Evolutionary conservation across 129 eudicot genomes (phyloP), one percentile per base, ranked within the genome.

Genomic region (Scalesia atractyloides): DNA sequence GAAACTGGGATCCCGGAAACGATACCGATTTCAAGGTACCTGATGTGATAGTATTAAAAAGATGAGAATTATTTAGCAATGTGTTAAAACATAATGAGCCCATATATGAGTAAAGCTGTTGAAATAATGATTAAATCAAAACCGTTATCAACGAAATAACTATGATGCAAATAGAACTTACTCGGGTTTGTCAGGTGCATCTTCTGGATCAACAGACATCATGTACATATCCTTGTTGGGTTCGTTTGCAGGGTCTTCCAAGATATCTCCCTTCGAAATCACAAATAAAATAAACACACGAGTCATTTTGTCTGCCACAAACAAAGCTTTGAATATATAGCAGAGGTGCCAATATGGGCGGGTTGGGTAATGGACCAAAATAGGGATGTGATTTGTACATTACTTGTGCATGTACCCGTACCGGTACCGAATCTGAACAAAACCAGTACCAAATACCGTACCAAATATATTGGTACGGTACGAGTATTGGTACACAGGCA

Each of bases 211-310:
- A 69, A 84, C 90, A 12, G 82, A 73, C 99, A 94, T 90, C 99
- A 94, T 90, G 73, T 83, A 94, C 99, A 94, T 94, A 43, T 94
- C 99, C 86, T 94, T 88, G 78, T 82, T 86, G 17, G 97, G 99
- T 83, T 90, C 99, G 33, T 90, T 90, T 30, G 92, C 90, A 41
- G 99, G 99, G 80, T 94, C 99, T 79, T 94, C 99, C 86, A 94
- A 66, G 58, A 94, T 94, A 69, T 94, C 99, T 16, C 99, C 99
- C 99, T 95, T 69, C 22, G 59, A 66, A 8, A 22, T 11, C 57
- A 71, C 43, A 18, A 54, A 54, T 9, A 54, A 15, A 52, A 49
- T 48, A 54, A 24, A 24, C 18, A 1, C 41, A 59, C 16, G 0
- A 26, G 65, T 59, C 9, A 26, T 24, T 11, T 59, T 59, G 65